phyloP scores from a whole-genome alignment of 495 filamentous ascomycete species.

The Penicillium antarcticum region DNA sequence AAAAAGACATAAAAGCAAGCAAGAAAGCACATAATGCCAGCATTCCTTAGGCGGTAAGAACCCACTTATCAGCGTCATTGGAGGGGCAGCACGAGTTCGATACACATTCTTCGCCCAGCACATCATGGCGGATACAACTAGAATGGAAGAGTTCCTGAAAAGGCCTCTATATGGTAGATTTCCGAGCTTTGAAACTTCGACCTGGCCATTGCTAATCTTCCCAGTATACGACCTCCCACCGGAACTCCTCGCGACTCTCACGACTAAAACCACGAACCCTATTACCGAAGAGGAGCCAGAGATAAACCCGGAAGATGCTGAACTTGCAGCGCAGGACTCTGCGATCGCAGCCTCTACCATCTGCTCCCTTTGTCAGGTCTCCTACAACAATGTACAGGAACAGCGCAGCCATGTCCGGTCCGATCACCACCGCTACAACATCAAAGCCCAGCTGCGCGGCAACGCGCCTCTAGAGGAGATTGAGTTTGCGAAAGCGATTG shows the following conservation, averaged over 20 bases:
- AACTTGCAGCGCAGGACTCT: constrained; percentile 36
- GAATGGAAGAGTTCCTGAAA: constrained; percentile 53
- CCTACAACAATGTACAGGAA: constrained; percentile 68
- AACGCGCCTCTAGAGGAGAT: constrained; percentile 63
- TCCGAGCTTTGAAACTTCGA: not conserved
- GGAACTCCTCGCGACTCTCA: constrained; percentile 69
- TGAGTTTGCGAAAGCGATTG: constrained; percentile 82
- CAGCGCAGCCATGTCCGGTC: constrained; percentile 83
- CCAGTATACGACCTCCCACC: constrained; percentile 82
- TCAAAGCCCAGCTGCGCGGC: constrained; percentile 82
- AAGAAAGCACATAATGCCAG: not conserved
- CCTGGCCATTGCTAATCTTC: constrained; percentile 15
- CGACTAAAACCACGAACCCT: constrained; percentile 47
- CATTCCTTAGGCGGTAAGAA: constrained; percentile 20
- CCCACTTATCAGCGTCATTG: constrained; percentile 17
- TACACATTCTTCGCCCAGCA: constrained; percentile 7
- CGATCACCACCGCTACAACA: constrained; percentile 91
- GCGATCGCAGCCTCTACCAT: constrained; percentile 62
- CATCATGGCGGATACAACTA: constrained; percentile 20
- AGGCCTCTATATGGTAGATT: constrained; percentile 57
- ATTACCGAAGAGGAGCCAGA: constrained; percentile 23
- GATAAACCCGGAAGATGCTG: constrained; percentile 12
- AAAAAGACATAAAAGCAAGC: not conserved
- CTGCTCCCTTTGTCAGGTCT: constrained; percentile 75
- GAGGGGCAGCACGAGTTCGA: constrained; percentile 13